Evolutionary conservation across 371 early-diverging fungal species (phyloP).

Genomic region (Mucor circinelloides): DNA sequence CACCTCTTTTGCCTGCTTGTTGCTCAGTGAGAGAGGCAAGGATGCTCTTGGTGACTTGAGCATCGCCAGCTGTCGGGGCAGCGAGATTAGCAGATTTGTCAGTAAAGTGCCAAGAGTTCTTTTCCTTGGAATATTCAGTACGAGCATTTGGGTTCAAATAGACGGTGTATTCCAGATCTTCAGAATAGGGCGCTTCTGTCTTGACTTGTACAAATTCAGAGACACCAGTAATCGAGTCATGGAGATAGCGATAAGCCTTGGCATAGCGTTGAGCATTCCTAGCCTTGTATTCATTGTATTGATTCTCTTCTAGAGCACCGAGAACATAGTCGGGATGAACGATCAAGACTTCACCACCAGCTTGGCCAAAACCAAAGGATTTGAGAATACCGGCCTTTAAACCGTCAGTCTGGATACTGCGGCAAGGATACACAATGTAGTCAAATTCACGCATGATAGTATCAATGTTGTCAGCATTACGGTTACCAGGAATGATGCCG

Average conservation of each 20-base stretch:
- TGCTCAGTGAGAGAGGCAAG: constrained; percentile 58
- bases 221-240: constrained; percentile 87
- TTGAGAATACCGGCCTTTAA: constrained; percentile 94
- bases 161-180: constrained; percentile 80
- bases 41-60: constrained; percentile 62
- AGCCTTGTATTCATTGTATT: constrained; percentile 73
- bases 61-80: constrained; percentile 48
- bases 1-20: constrained; percentile 66
- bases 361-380: constrained; percentile 97
- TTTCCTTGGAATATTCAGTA: constrained; percentile 75
- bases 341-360: constrained; percentile 90
- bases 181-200: constrained; percentile 86
- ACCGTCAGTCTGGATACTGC: constrained; percentile 89
- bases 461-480: constrained; percentile 95
- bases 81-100: constrained; percentile 47
- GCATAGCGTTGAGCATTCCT: constrained; percentile 79
- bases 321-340: constrained; percentile 93
- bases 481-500: constrained; percentile 94
- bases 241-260: constrained; percentile 90
- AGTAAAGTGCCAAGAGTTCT: constrained; percentile 76
- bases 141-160: constrained; percentile 93
- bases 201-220: constrained; percentile 89
- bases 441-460: constrained; percentile 78
- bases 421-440: constrained; percentile 86
- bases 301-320: constrained; percentile 73